Evolutionary conservation across 1,139 yeast species (phyloP).

Genomic region (Geotrichum fermentans): DNA sequence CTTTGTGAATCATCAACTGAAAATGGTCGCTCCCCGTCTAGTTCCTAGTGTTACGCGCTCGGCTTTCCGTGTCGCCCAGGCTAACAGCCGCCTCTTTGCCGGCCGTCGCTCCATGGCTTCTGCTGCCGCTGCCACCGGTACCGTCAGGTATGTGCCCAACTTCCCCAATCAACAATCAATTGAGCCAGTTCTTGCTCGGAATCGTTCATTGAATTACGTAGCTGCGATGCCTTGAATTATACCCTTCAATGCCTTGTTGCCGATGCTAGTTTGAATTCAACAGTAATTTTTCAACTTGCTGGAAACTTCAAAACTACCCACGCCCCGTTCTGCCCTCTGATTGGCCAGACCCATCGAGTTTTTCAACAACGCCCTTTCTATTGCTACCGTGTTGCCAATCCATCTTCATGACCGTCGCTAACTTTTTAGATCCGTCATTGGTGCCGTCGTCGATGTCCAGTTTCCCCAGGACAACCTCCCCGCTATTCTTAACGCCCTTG

Average conservation of each 20-base stretch:
- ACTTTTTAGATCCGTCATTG: slow-evolving; percentile 79
- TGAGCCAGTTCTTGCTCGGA: too few species aligned
- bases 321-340: slow-evolving; percentile 8
- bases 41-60: slow-evolving; percentile 84
- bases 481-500: slow-evolving; percentile 94
- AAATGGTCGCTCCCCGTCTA: slow-evolving; percentile 69
- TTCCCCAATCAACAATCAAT: background rate
- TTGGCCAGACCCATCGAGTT: slow-evolving; percentile 16
- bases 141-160: slow-evolving; percentile 69
- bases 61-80: slow-evolving; percentile 87
- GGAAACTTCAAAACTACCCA: background rate
- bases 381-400: too few species aligned
- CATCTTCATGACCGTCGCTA: slow-evolving; percentile 26
- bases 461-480: slow-evolving; percentile 97
- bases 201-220: background rate
- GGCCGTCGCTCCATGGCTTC: slow-evolving; percentile 76
- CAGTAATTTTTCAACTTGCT: background rate
- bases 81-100: slow-evolving; percentile 56
- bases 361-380: background rate
- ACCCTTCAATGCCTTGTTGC: too few species aligned
- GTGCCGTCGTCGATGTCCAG: slow-evolving; percentile 99
- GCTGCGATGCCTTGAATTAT: background rate
- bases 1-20: slow-evolving; percentile 21
- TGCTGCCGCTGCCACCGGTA: slow-evolving; percentile 79
- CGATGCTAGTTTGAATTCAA: background rate